Conservation (phyloP, 192 early-diverging fungal genomes). For the Linderina pennispora region DNA sequence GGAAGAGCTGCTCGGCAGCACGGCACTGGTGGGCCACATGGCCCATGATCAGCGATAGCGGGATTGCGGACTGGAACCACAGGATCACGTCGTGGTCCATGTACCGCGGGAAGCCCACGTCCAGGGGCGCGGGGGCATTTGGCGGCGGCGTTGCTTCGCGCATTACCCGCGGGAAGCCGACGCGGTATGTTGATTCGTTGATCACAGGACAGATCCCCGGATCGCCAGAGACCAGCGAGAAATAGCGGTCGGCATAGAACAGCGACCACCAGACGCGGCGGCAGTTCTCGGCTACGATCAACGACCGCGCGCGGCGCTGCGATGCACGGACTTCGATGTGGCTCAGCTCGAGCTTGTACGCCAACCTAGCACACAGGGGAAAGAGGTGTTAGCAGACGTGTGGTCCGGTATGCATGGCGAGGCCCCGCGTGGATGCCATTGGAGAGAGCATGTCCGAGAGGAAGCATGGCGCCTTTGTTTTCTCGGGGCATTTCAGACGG, state of each 20-base stretch:
- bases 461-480: background rate
- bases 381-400: background rate
- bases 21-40: conserved; percentile 43
- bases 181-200: conserved; percentile 41
- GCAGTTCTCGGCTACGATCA: conserved; percentile 49
- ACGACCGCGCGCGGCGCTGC: conserved; percentile 42
- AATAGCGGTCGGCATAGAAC: conserved; percentile 44
- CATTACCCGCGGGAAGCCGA: conserved; percentile 44
- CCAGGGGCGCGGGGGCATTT: conserved; percentile 1
- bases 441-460: no score
- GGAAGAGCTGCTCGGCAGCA: conserved; percentile 40
- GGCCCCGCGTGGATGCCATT: no score
- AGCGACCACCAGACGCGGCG: conserved; percentile 48
- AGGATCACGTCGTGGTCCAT: conserved; percentile 46
- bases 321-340: conserved; percentile 43
- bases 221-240: conserved; percentile 40
- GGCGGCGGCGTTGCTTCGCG: conserved; percentile 44
- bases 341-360: conserved; percentile 44
- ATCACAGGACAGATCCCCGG: conserved; percentile 35
- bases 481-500: no score
- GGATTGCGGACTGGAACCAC: conserved; percentile 47
- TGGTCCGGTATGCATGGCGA: no score
- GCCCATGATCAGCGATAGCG: conserved; percentile 45
- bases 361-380: no score
- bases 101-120: conserved; percentile 42